phyloP scores from a whole-genome alignment of 1,284 basidiomycete species.

The Apiotrichum mycotoxinovorans region DNA sequence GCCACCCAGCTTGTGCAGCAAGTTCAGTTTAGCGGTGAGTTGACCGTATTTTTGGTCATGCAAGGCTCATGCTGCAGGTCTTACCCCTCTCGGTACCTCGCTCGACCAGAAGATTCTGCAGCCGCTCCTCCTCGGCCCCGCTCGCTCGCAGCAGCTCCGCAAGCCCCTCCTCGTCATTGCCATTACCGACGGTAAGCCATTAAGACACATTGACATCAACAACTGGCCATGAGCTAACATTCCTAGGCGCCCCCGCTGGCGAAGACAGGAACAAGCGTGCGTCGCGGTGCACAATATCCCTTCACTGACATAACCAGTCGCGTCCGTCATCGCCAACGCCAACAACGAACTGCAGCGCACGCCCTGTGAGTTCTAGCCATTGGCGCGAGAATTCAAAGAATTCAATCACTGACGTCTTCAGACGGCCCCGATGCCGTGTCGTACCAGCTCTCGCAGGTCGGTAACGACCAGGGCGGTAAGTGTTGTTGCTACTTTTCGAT shows the following conservation, averaged over 20 bases:
- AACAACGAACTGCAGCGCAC: conserved; percentile 31
- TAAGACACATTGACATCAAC: no score
- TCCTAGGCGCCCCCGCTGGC: conserved; percentile 43
- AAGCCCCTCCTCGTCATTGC: conserved; percentile 52
- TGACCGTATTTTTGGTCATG: conserved; percentile 18
- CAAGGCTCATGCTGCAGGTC: conserved; percentile 42
- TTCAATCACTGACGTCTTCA: background rate
- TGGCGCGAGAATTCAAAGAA: background rate
- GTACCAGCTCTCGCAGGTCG: conserved; percentile 23
- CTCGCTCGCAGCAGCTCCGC: conserved; percentile 41
- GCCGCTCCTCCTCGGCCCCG: conserved; percentile 52
- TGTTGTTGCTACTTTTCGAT: conserved; percentile 22
- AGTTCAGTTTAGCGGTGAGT: conserved; percentile 32
- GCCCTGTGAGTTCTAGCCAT: conserved; percentile 20
- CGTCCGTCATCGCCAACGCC: conserved; percentile 34
- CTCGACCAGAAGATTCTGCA: conserved; percentile 52
- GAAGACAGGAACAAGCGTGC: conserved; percentile 35
- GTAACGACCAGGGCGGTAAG: conserved; percentile 29
- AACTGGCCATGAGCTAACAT: background rate
- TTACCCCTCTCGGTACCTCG: conserved; percentile 50
- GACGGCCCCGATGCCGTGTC: conserved; percentile 15
- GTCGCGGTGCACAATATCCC: background rate
- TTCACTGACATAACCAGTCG: conserved; percentile 6
- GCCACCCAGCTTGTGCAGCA: conserved; percentile 37
- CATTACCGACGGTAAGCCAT: conserved; percentile 44